Percentiles rank a stretch among this genome's conserved stretches.
Conservation (phyloP, 306 rosid genomes). For the Ceratonia siliqua region DNA sequence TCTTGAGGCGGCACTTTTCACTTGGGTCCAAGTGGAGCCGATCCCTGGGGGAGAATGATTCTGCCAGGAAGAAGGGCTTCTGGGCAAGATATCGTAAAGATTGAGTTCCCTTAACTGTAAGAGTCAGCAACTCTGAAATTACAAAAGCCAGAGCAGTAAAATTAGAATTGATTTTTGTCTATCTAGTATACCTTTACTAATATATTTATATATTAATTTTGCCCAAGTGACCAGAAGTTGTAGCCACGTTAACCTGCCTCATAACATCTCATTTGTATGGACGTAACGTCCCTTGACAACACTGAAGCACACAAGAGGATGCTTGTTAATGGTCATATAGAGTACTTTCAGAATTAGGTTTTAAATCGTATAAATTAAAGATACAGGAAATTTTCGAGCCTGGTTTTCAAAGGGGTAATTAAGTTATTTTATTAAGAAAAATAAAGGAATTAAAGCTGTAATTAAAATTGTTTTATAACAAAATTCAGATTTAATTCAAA, state of each 20-base stretch:
- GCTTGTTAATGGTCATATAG: too few relatives aligned
- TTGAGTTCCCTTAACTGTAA: constrained; percentile 39
- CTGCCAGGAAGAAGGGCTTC: constrained; percentile 69
- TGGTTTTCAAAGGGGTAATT: too few relatives aligned
- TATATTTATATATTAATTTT: constrained; percentile 32
- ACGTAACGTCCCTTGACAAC: not conserved
- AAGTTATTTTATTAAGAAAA: too few relatives aligned
- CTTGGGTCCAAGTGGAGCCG: constrained; percentile 73
- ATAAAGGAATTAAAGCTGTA: too few relatives aligned
- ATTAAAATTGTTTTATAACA: too few relatives aligned
- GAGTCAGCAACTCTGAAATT: constrained; percentile 28
- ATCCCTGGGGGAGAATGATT: constrained; percentile 60
- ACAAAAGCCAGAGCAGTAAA: too few relatives aligned
- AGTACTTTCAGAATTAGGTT: not conserved
- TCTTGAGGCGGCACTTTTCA: constrained; percentile 68
- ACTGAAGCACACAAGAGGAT: not conserved
- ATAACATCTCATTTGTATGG: constrained; percentile 12
- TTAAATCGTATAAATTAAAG: too few relatives aligned
- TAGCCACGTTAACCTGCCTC: not conserved
- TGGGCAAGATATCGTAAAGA: constrained; percentile 72
- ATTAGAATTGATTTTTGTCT: not conserved
- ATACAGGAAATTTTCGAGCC: too few relatives aligned
- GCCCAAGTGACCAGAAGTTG: constrained; percentile 13
- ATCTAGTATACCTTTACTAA: constrained; percentile 42
- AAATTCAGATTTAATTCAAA: too few relatives aligned